Base-by-base conservation (phyloP, 2,329 filamentous ascomycete genomes). In the Fusarium albidum region DNA sequence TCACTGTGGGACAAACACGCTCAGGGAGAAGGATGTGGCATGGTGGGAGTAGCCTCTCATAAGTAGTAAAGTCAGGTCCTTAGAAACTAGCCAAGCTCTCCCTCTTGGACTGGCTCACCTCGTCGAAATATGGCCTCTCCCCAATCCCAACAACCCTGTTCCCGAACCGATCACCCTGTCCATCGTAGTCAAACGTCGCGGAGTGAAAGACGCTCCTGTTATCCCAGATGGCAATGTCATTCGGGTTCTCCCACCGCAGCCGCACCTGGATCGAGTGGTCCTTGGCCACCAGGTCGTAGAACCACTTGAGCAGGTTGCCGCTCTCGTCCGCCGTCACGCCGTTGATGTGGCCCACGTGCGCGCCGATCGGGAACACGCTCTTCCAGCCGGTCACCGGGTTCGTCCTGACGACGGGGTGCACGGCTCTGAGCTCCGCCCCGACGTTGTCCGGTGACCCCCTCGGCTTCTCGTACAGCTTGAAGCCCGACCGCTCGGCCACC, bases 381-480 rank as follows among this genome's bases (percentile, higher is more conserved):
- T 82, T 83, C 82, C 82, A 85, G 3, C 82, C 82, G 0, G 81
- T 84, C 0, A 85, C 80, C 0, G 82, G 82, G 66, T 85, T 84
- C 9, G 82, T 84, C 33, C 82, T 77, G 18, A 85, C 68, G 5
- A 85, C 78, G 0, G 82, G 82, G 66, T 85, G 82, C 5, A 80
- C 65, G 14, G 81, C 80, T 49, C 76, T 73, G 52, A 84, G 74
- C 3, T 73, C 65, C 3, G 71, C 66, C 38, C 81, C 82, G 3
- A 79, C 65, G 55, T 84, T 84, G 54, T 78, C 76, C 0, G 81
- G 81, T 0, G 78, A 72, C 4, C 81, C 81, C 27, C 81, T 77
- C 9, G 68, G 65, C 58, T 71, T 68, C 0, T 71, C 69, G 68
- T 83, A 81, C 3, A 82, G 55, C 52, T 74, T 68, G 68, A 81